These are phyloP conservation scores for Mytilinidion resinicola DNA, from an alignment of 495 filamentous ascomycete species.

Conservation along the genomic window DNA sequence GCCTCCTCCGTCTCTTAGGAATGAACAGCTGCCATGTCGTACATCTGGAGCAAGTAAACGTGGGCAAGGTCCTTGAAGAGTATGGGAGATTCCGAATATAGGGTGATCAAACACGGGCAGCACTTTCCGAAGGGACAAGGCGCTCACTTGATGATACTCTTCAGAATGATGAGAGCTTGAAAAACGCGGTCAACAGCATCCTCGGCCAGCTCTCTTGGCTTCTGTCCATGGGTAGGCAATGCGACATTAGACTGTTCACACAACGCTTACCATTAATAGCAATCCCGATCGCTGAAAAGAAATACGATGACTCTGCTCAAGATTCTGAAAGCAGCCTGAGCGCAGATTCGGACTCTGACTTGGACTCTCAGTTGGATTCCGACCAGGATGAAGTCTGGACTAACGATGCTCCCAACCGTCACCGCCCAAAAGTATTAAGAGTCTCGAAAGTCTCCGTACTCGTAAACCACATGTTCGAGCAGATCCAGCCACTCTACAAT, in stretches of 20 bases:
- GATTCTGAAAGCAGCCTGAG: neutral
- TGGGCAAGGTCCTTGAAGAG: neutral
- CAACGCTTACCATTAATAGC: neutral
- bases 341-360: neutral
- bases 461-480: neutral
- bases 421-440: neutral
- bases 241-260: neutral
- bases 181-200: neutral
- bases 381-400: too few relatives aligned
- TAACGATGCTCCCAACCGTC: neutral
- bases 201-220: neutral
- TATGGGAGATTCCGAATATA: constrained; percentile 4
- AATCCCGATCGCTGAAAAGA: neutral
- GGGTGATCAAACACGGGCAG: constrained; percentile 9
- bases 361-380: too few relatives aligned
- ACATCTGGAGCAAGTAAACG: neutral
- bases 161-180: neutral
- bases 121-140: neutral
- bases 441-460: neutral
- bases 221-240: neutral
- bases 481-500: neutral
- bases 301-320: neutral
- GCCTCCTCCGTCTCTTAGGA: neutral
- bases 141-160: constrained; percentile 12
- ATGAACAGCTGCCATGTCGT: neutral